Evolutionary conservation across 257 asterid genomes (phyloP).

Genomic region (Scutellaria baicalensis): DNA sequence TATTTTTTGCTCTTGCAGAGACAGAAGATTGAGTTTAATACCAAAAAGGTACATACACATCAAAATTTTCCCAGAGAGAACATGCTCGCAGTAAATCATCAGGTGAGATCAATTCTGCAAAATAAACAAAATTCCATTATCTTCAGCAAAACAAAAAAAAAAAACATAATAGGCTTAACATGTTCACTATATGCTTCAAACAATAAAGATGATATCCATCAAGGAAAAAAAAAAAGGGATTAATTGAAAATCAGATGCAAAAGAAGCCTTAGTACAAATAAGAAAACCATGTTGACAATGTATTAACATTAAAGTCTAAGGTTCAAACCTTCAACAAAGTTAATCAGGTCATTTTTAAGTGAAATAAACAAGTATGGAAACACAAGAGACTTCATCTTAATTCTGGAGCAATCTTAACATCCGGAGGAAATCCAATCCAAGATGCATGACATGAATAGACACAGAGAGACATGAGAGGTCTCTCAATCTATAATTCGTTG

Average conservation of each 20-base stretch:
- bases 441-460: not conserved
- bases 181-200: not conserved
- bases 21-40: constrained; percentile 9
- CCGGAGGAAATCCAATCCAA: too few species aligned
- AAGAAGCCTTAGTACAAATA: too few species aligned
- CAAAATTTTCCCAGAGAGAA: constrained; percentile 92
- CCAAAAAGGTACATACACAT: constrained; percentile 54
- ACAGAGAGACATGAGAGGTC: not conserved
- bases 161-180: not conserved
- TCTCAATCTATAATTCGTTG: too few species aligned
- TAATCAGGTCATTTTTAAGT: not conserved
- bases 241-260: not conserved
- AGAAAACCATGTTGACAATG: not conserved
- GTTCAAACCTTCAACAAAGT: not conserved
- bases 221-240: not conserved
- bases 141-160: not conserved
- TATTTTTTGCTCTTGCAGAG: constrained; percentile 1
- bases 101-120: constrained; percentile 87
- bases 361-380: not conserved
- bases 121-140: constrained; percentile 13
- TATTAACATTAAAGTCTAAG: not conserved
- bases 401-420: not conserved
- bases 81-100: constrained; percentile 96
- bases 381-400: not conserved
- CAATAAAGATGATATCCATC: not conserved